These are phyloP conservation scores for Xylaria sp. DNA, from an alignment of 2,329 filamentous ascomycete genomes.

Conservation along the genomic window DNA sequence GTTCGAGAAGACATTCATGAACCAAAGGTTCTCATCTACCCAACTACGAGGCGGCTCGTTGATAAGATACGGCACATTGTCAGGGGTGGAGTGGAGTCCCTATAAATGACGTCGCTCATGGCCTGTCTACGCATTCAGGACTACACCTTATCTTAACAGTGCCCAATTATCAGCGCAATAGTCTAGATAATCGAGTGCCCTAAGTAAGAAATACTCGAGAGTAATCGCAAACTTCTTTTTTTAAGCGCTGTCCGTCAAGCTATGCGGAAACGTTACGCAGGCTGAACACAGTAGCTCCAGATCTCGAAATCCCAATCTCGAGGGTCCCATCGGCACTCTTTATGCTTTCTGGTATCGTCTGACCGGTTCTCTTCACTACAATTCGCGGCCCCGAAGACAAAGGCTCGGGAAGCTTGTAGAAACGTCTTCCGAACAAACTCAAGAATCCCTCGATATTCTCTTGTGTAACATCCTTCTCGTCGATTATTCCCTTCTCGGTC, in stretches of 20 bases:
- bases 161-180: background rate
- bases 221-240: background rate
- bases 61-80: no score
- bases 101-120: slow-evolving; percentile 13
- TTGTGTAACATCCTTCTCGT: slow-evolving; percentile 62
- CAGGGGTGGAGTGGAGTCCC: background rate
- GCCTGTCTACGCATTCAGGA: background rate
- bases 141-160: background rate
- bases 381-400: slow-evolving; percentile 61
- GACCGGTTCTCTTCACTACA: slow-evolving; percentile 63
- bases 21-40: background rate
- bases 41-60: background rate
- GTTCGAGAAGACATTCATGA: background rate
- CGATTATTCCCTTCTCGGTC: slow-evolving; percentile 62
- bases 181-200: background rate
- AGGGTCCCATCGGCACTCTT: slow-evolving; percentile 51
- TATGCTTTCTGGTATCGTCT: slow-evolving; percentile 54
- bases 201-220: background rate
- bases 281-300: slow-evolving; percentile 55
- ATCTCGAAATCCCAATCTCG: slow-evolving; percentile 57
- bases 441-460: slow-evolving; percentile 66
- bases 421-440: slow-evolving; percentile 61
- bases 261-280: slow-evolving; percentile 47
- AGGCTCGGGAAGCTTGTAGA: slow-evolving; percentile 63
- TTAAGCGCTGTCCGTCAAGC: slow-evolving; percentile 4